phyloP scores from a whole-genome alignment of 345 rosid species.

The Anastatica hierochuntica region DNA sequence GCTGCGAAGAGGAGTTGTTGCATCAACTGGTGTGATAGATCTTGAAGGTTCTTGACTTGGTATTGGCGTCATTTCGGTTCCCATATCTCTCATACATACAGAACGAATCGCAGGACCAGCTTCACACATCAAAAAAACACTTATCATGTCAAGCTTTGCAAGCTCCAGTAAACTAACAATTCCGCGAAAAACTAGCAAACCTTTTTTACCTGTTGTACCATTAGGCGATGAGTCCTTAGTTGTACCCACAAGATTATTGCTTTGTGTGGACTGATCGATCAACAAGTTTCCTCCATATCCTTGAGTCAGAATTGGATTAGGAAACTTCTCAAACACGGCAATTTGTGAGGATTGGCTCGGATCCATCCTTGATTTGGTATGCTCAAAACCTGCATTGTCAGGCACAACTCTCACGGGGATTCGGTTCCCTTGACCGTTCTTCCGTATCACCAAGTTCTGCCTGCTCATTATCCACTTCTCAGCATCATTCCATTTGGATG shows the following conservation, averaged over 20 bases:
- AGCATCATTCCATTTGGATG: conserved; percentile 96
- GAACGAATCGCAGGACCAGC: conserved; percentile 70
- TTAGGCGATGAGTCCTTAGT: conserved; percentile 30
- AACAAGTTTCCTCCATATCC: too few species aligned
- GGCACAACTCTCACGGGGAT: conserved; percentile 30
- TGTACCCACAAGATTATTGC: conserved; percentile 42
- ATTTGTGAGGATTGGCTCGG: too few species aligned
- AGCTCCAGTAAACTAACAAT: not conserved
- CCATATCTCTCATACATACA: conserved; percentile 96
- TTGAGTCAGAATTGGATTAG: too few species aligned
- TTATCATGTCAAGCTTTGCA: not conserved
- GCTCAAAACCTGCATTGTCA: conserved; percentile 45
- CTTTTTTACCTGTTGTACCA: conserved; percentile 39
- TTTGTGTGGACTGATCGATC: too few species aligned
- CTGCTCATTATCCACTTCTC: conserved; percentile 88
- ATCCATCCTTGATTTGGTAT: conserved; percentile 37
- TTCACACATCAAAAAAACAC: conserved; percentile 30
- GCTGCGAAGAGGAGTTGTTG: conserved; percentile 77
- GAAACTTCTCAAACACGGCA: too few species aligned
- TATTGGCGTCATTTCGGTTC: conserved; percentile 92
- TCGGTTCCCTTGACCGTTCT: conserved; percentile 43
- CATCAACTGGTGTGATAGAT: conserved; percentile 68
- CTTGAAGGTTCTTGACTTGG: conserved; percentile 96
- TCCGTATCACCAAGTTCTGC: conserved; percentile 37
- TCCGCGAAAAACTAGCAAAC: too few species aligned